Base-by-base conservation (phyloP, 768 basidiomycete genomes). In the Pleurotus sapidus region DNA sequence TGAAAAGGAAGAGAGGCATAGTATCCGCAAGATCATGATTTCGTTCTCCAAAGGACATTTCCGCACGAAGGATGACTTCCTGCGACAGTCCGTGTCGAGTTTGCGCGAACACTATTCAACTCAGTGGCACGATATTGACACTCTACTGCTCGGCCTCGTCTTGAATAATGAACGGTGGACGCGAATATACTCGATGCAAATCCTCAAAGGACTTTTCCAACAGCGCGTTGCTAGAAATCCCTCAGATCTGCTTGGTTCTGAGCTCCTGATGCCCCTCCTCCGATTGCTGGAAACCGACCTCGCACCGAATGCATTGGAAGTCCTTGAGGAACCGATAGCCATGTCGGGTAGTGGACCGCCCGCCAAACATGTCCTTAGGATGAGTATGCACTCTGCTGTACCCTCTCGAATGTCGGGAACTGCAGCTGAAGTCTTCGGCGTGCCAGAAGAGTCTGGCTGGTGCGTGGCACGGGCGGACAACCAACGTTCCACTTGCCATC, bases 31-130 rank as follows among this genome's bases (percentile, higher is more conserved):
- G 48, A 90, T 98, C 65, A 91, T 96, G 88, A 87, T 79, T 3
- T 94, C 92, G 3, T 95, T 95, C 63, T 84, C 90, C 56, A 92
- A 92, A 70, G 77, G 80, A 18, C 88, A 91, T 50, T 97, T 98
- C 78, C 80, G 95, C 48, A 93, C 93, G 1, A 88, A 88, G 65
- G 95, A 98, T 53, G 95, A 97, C 71, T 96, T 96, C 73, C 80
- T 96, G 58, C 86, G 93, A 4, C 93, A 97, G 67, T 93, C 92
- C 0, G 87, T 93, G 18, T 78, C 84, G 1, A 88, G 90, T 63
- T 79, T 98, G 38, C 85, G 93, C 18, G 95, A 97, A 66, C 87
- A 92, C 69, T 94, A 93, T 65, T 84, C 85, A 0, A 76, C 76
- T 3, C 76, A 86, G 62, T 91, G 91, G 84, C 81, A 88, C 2